A percentile compares a stretch with the other conserved stretches of the same genome.
These are phyloP conservation scores for Plasmodium knowlesi DNA, from an alignment of 169 alveolate species.

Conservation along the genomic window DNA sequence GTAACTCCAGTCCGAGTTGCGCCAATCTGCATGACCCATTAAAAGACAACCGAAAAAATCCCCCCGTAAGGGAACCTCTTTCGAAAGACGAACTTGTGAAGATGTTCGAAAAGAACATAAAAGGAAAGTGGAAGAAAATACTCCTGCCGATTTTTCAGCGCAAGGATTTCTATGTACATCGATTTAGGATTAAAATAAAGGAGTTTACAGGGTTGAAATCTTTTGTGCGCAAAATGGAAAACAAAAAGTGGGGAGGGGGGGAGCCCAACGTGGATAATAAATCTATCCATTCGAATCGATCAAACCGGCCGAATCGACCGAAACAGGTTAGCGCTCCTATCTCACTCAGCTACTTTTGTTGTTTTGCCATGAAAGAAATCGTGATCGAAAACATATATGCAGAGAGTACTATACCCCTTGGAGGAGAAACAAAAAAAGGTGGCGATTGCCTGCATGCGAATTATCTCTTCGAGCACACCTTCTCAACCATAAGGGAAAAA, in stretches of 20 bases:
- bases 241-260: background rate
- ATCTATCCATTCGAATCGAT: background rate
- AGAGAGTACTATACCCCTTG: background rate
- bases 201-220: conserved; percentile 59
- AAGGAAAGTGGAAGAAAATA: conserved; percentile 59
- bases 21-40: too few relatives aligned
- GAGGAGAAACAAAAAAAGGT: background rate
- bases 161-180: conserved; percentile 22
- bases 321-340: too few relatives aligned
- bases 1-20: background rate
- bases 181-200: conserved; percentile 9
- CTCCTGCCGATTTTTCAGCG: conserved; percentile 36
- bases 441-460: conserved; percentile 1
- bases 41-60: background rate
- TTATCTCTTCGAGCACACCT: conserved; percentile 38
- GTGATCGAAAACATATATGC: background rate
- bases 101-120: conserved; percentile 29
- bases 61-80: background rate
- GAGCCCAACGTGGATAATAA: background rate
- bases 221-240: conserved; percentile 5
- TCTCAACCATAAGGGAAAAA: conserved; percentile 59
- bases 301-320: background rate
- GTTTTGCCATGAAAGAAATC: conserved; percentile 46
- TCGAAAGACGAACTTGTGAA: conserved; percentile 30
- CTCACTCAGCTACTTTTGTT: conserved; percentile 38